phyloP scores from a whole-genome alignment of 2,329 filamentous ascomycete species.

The Fusarium guadeloupense region DNA sequence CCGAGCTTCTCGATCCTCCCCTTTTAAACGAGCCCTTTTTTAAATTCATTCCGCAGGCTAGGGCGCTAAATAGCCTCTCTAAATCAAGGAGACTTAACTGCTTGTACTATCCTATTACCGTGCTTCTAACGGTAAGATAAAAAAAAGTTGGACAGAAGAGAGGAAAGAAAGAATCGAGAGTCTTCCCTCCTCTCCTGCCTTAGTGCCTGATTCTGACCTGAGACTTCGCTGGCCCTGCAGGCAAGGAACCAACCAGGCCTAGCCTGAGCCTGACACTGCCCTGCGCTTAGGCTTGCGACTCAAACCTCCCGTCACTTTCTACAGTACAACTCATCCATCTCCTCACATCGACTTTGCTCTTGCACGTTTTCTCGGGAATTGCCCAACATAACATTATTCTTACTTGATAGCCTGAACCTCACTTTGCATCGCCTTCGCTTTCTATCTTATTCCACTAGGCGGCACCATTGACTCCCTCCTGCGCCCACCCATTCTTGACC shows the following conservation, averaged over 20 bases:
- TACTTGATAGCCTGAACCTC: conserved; percentile 11
- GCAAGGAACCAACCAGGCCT: conserved; percentile 26
- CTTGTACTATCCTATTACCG: conserved; percentile 1
- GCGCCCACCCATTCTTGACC: conserved; percentile 27
- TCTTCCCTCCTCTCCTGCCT: conserved; percentile 29
- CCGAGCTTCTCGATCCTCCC: conserved; percentile 27
- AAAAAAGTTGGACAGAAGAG: too few species aligned
- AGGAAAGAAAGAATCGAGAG: background rate
- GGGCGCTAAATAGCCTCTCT: conserved; percentile 19
- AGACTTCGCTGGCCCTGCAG: conserved; percentile 21
- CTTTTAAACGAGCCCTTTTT: conserved; percentile 25
- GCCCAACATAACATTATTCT: conserved; percentile 12
- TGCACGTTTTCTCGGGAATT: conserved; percentile 15
- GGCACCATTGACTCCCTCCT: conserved; percentile 6
- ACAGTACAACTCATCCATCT: conserved; percentile 29
- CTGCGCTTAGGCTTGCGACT: conserved; percentile 26
- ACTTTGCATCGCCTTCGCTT: background rate
- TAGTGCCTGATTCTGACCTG: conserved; percentile 35
- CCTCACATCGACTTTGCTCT: conserved; percentile 31
- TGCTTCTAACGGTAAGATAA: conserved; percentile 25
- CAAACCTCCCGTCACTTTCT: conserved; percentile 23
- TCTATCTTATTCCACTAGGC: background rate
- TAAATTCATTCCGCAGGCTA: conserved; percentile 32
- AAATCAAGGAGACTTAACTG: conserved; percentile 8
- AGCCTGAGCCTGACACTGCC: conserved; percentile 34